A percentile compares a stretch with the other conserved stretches of the same genome.
phyloP scores from a whole-genome alignment of 1,139 yeast species.

The Candida sp. region DNA sequence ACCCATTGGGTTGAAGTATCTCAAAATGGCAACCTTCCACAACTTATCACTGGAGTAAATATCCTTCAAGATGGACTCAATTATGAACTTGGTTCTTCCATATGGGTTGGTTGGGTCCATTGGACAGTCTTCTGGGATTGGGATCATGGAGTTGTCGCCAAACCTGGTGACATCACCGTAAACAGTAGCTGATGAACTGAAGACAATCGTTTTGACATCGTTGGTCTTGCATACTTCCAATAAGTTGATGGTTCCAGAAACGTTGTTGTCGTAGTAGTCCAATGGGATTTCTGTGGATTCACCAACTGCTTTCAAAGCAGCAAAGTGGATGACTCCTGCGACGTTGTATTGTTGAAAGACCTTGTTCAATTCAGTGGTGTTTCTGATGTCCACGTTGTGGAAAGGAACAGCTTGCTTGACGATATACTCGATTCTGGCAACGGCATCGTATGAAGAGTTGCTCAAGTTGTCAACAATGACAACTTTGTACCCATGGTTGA shows the following conservation, averaged over 20 bases:
- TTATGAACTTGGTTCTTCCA: conserved; percentile 71
- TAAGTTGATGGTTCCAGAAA: conserved; percentile 66
- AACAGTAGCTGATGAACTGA: conserved; percentile 83
- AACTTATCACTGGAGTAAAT: conserved; percentile 47
- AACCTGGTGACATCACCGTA: conserved; percentile 84
- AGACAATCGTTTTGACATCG: conserved; percentile 64
- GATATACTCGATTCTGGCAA: conserved; percentile 66
- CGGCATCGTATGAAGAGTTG: conserved; percentile 72
- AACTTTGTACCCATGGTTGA: conserved; percentile 68
- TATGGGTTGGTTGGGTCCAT: conserved; percentile 80
- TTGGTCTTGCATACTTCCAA: conserved; percentile 54
- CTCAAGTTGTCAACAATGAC: conserved; percentile 73
- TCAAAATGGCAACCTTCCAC: conserved; percentile 70
- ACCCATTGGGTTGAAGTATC: conserved; percentile 86
- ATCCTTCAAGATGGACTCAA: conserved; percentile 68
- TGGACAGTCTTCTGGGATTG: conserved; percentile 83
- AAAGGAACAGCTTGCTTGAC: conserved; percentile 56
- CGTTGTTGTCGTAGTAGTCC: conserved; percentile 71
- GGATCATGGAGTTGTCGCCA: conserved; percentile 61
- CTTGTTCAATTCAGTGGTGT: conserved; percentile 46
- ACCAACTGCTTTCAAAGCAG: conserved; percentile 88
- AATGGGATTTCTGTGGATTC: conserved; percentile 80
- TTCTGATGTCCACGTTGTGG: conserved; percentile 61
- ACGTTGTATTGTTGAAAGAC: conserved; percentile 58
- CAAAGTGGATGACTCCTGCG: conserved; percentile 75